Conservation (phyloP, 345 rosid species). For the Rubroshorea leprosula region DNA sequence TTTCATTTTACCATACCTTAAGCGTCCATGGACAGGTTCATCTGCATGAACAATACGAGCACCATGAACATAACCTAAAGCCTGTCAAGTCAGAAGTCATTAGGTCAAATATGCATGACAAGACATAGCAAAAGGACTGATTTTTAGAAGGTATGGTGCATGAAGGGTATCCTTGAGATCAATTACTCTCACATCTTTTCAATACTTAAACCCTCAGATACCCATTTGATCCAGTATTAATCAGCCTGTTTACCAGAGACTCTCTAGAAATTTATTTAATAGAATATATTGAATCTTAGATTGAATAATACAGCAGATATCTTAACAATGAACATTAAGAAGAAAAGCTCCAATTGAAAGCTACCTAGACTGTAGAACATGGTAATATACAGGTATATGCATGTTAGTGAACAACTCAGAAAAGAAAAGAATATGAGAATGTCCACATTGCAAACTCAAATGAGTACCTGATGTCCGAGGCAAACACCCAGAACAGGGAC, state of each 20-base stretch:
- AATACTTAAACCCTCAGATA: not conserved
- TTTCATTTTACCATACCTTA: constrained; percentile 52
- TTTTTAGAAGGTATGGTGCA: not conserved
- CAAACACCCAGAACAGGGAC: constrained; percentile 91
- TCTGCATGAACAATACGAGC: constrained; percentile 81
- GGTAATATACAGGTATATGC: not conserved
- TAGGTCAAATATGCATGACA: constrained; percentile 2
- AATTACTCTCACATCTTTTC: not conserved
- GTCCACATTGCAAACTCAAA: not conserved
- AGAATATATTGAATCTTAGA: constrained; percentile 2
- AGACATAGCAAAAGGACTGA: not conserved
- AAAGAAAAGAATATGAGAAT: not conserved
- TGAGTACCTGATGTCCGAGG: constrained; percentile 89
- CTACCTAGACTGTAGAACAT: not conserved
- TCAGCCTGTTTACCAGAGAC: not conserved
- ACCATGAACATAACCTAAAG: constrained; percentile 87
- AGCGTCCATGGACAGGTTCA: constrained; percentile 92
- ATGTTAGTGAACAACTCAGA: not conserved
- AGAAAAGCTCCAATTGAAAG: not conserved
- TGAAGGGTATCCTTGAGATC: not conserved
- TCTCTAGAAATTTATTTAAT: not conserved
- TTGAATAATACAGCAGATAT: not conserved
- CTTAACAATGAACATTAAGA: not conserved
- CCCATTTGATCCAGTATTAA: not conserved
- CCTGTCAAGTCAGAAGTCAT: constrained; percentile 42